Conservation (phyloP, 2,329 filamentous ascomycete species). For the Pyrenophora tritici-repentis region DNA sequence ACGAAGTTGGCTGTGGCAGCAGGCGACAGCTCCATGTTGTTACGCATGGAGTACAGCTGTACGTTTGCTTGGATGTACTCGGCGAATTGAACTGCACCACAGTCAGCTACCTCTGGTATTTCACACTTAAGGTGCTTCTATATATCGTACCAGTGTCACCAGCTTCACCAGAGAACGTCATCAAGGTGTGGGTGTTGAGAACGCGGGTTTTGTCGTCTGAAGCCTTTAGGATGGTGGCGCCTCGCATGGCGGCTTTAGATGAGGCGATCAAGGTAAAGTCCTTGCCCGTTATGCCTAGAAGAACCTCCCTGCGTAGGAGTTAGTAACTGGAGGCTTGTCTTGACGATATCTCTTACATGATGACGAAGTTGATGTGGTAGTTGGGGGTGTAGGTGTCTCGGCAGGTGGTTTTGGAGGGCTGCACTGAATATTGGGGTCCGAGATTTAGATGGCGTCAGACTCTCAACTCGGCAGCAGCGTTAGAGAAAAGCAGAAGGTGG, state of each 20-base stretch:
- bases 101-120: slow-evolving; percentile 8
- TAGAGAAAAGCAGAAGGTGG: neutral
- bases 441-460: no score
- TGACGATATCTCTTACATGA: slow-evolving; percentile 34
- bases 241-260: slow-evolving; percentile 97
- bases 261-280: slow-evolving; percentile 98
- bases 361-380: slow-evolving; percentile 25
- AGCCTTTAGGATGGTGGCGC: slow-evolving; percentile 92
- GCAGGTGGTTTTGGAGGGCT: no score
- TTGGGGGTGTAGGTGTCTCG: slow-evolving; percentile 6
- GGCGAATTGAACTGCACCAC: slow-evolving; percentile 83
- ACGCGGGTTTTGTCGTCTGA: slow-evolving; percentile 94
- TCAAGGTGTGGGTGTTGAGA: slow-evolving; percentile 90
- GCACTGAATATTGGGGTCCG: no score
- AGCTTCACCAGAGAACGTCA: slow-evolving; percentile 94
- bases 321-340: slow-evolving; percentile 12
- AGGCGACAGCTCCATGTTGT: slow-evolving; percentile 88
- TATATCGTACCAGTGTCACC: slow-evolving; percentile 81
- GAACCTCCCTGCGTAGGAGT: slow-evolving; percentile 79
- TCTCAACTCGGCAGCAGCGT: no score
- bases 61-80: slow-evolving; percentile 99
- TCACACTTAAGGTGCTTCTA: neutral
- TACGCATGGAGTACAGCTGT: slow-evolving; percentile 98
- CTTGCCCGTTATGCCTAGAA: slow-evolving; percentile 97
- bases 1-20: slow-evolving; percentile 91